Evolutionary conservation across 2,329 filamentous ascomycete species (phyloP), one percentile per base, ranked within the genome.

Genomic region (Fusarium euwallaceae): DNA sequence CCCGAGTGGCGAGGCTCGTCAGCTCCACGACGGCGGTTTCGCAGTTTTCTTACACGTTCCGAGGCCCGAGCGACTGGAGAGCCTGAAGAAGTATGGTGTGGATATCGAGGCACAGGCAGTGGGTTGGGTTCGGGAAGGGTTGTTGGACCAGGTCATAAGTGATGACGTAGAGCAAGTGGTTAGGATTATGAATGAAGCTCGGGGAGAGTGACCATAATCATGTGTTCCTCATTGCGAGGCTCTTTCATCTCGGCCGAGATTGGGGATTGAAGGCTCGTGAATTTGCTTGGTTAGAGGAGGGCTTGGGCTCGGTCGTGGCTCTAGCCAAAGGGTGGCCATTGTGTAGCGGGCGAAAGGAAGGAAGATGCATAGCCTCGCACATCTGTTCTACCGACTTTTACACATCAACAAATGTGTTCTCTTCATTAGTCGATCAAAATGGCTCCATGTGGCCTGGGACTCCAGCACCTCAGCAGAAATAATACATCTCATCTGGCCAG

Each of bases 61-160:
- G 8, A 16, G 39, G 14, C 39, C 60, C 11, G 60, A 62, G 41
- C 32, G 60, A 48, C 59, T 67, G 8, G 60, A 34, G n/a, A 51
- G 29, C 12, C 60, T 64, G 34, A 67, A 67, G 65, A 12, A 9
- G 12, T 67, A 67, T 58, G 65, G 65, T 4, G 60, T 56, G 43
- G 65, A 67, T 63, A 48, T 67, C 7, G 65, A 67, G 51, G 65
- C 65, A 9, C 45, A 64, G 22, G 65, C 51, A 14, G 39, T 67
- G 20, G 22, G 56, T 12, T 67, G 65, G 65, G 60, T 67, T 63
- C 65, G 59, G 20, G 60, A 63, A 45, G 65, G 65, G 27, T 39
- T 67, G 29, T 34, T 67, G 27, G 65, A 67, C 51, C 65, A 67
- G 27, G 34, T 67, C 11, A 64, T 67, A 56, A 64, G 65, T 64